Evolutionary conservation across 2,329 filamentous ascomycete species (phyloP), one percentile per base, ranked within the genome.

Genomic region (Proliferodiscus dingleyae): DNA sequence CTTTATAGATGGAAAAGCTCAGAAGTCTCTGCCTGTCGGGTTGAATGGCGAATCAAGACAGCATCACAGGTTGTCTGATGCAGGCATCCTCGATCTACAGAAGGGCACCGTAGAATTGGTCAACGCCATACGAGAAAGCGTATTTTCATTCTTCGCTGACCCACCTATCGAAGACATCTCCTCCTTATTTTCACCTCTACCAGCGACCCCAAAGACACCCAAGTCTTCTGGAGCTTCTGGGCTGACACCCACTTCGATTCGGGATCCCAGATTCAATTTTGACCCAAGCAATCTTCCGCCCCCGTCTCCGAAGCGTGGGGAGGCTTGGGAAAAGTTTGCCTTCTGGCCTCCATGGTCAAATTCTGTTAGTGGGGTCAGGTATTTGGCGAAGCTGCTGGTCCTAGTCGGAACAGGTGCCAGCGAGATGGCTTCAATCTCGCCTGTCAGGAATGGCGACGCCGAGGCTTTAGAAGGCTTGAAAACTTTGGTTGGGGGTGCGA

Each of bases 321-420:
- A 95, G 57, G 71, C 83, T 0, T 97, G 89, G 89, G 93, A 97
- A 61, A 85, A 91, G 68, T 81, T 93, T 65, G 91, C 90, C 0
- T 98, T 97, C 66, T 97, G 91, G 90, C 90, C 91, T 3, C 93
- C 91, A 0, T 85, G 87, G 68, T 87, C 89, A 2, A 97, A 96
- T 61, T 90, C 90, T 0, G 71, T 97, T 19, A 94, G 89, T 47
- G 91, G 87, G n/a, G 87, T 91, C 2, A 81, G 95, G 64, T 96
- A 95, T 61, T 75, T 98, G 4, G 82, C 86, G 41, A 89, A 86
- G 63, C 84, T 93, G 63, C 72, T 97, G 18, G 74, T 82, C 0
- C 72, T 96, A 3, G 80, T 98, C 3, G 89, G 91, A n/a, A 85
- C 85, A 2, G 90, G 87, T 2, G 87, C 89, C 1, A 86, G 85